Percentiles rank a stretch among this genome's conserved stretches.
These are phyloP conservation scores for Hammondia hammondi DNA, from an alignment of 169 alveolate species.

Conservation along the genomic window DNA sequence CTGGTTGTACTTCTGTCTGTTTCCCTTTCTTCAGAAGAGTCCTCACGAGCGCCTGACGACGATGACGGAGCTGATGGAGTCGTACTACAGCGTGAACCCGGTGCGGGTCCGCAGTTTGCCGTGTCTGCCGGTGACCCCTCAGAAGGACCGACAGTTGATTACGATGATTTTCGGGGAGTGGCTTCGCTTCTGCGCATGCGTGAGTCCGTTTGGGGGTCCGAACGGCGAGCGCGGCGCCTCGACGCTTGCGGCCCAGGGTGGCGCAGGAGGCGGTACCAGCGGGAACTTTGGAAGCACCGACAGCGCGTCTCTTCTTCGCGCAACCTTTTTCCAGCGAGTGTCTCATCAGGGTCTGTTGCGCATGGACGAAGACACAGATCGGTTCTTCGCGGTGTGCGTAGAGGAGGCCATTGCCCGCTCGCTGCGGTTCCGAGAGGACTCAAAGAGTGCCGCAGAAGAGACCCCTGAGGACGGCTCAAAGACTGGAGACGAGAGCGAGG, in stretches of 20 bases:
- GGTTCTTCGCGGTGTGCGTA: slow-evolving; percentile 86
- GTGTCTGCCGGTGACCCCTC: slow-evolving; percentile 13
- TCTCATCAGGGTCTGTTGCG: slow-evolving; percentile 86
- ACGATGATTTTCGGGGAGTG: slow-evolving; percentile 37
- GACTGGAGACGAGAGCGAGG: no score
- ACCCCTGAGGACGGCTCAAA: no score
- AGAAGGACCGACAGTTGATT: slow-evolving; percentile 34
- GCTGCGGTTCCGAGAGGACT: slow-evolving; percentile 8
- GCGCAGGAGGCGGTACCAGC: background rate
- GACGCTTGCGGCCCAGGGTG: background rate
- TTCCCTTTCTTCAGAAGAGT: background rate
- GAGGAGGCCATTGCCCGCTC: slow-evolving; percentile 78
- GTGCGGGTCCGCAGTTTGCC: slow-evolving; percentile 40
- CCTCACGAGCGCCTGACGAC: background rate
- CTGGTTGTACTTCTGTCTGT: no score
- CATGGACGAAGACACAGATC: slow-evolving; percentile 89
- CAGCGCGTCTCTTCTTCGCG: slow-evolving; percentile 52
- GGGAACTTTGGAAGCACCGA: background rate
- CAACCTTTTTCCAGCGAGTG: slow-evolving; percentile 86
- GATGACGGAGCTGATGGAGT: slow-evolving; percentile 14
- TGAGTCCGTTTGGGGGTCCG: background rate
- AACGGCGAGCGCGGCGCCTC: background rate
- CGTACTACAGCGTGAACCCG: slow-evolving; percentile 7
- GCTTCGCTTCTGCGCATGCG: slow-evolving; percentile 36
- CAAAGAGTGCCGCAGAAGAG: no score